These are phyloP conservation scores for Aureobasidium leucospermi DNA, from an alignment of 2,329 filamentous ascomycete genomes.

Conservation along the genomic window DNA sequence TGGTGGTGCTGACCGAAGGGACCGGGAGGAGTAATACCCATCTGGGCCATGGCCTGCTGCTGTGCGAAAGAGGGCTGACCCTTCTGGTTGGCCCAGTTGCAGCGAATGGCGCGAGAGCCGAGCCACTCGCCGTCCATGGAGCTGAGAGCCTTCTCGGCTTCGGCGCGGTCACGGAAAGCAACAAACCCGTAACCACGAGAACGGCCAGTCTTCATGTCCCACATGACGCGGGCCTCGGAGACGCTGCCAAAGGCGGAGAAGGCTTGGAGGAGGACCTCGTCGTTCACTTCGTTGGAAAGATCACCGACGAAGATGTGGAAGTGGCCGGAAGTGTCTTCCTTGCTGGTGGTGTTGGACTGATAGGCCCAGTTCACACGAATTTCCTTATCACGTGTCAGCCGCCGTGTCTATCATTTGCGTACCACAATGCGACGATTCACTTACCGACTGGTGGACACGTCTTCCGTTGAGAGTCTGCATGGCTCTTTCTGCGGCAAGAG, in stretches of 20 bases:
- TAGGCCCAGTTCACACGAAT: conserved; percentile 99
- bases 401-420: neutral
- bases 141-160: conserved; percentile 92
- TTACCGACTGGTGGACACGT: conserved; percentile 88
- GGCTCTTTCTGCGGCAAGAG: conserved; percentile 88
- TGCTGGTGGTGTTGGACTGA: conserved; percentile 84
- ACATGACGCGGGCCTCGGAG: conserved; percentile 98
- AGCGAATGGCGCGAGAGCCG: conserved; percentile 92
- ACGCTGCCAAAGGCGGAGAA: conserved; percentile 95
- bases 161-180: conserved; percentile 85
- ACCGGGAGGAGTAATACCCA: conserved; percentile 97
- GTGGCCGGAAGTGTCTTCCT: conserved; percentile 96
- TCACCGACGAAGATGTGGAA: conserved; percentile 99
- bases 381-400: conserved; percentile 53
- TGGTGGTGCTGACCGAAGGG: conserved; percentile 88
- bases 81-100: conserved; percentile 99
- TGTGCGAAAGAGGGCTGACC: conserved; percentile 98
- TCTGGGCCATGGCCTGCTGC: conserved; percentile 91
- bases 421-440: conserved; percentile 25
- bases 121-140: conserved; percentile 99
- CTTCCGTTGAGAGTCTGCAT: conserved; percentile 96
- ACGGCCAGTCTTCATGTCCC: conserved; percentile 99
- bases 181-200: conserved; percentile 98
- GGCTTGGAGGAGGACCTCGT: conserved; percentile 85
- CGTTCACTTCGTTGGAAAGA: conserved; percentile 96